phyloP scores from a whole-genome alignment of 140 eudicot species.

The Senecio squalidus region DNA sequence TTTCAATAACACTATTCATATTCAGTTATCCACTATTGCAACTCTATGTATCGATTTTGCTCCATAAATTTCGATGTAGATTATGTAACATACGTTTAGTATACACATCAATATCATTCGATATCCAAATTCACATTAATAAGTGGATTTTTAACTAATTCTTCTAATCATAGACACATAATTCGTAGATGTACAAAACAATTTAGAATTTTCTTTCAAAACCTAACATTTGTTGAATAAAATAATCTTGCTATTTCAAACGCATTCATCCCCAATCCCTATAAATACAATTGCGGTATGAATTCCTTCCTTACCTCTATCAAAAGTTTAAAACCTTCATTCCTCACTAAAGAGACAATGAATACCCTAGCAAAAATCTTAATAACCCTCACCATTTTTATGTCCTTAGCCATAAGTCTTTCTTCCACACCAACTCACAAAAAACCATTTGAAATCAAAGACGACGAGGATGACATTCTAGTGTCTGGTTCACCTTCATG shows the following conservation, averaged over 20 bases:
- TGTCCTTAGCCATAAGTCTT: slow-evolving; percentile 12
- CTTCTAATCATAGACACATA: background rate
- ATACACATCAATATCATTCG: background rate
- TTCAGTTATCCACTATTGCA: no score
- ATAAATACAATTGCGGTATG: slow-evolving; percentile 13
- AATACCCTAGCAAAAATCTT: slow-evolving; percentile 16
- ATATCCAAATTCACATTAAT: no score
- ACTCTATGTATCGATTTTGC: background rate
- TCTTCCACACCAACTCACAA: slow-evolving; percentile 18
- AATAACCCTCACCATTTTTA: slow-evolving; percentile 10
- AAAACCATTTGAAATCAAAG: background rate
- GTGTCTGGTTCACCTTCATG: background rate
- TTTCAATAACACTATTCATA: background rate
- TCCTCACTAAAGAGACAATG: slow-evolving; percentile 12
- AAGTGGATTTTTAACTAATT: slow-evolving; percentile 8
- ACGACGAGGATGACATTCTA: background rate
- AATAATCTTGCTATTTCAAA: background rate
- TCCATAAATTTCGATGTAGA: no score
- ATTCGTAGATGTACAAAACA: background rate
- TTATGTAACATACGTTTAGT: no score
- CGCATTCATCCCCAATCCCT: slow-evolving; percentile 11
- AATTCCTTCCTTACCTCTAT: background rate
- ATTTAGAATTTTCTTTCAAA: background rate
- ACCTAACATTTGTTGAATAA: background rate
- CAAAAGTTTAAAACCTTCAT: background rate